A percentile compares a stretch with the other conserved stretches of the same genome.
Evolutionary conservation across 1,284 basidiomycete species (phyloP).

Genomic region (Trichosporon sp.): DNA sequence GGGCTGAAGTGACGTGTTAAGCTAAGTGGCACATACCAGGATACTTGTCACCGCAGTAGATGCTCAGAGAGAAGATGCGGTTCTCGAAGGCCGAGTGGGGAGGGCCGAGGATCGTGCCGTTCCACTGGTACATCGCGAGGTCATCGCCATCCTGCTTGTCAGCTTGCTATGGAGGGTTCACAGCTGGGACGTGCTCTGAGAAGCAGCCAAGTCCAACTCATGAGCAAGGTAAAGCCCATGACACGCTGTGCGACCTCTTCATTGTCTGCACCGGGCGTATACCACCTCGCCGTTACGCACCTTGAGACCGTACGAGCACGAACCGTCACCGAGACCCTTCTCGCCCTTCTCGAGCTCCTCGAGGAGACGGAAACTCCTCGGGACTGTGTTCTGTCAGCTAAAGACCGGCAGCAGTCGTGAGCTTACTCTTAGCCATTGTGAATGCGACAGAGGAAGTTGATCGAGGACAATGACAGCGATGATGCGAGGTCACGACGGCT

Average conservation of each 20-base stretch:
- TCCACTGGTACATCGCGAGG: conserved; percentile 96
- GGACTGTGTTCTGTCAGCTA: conserved; percentile 59
- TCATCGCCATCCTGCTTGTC: conserved; percentile 67
- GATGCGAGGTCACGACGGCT: background rate
- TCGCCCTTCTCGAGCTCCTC: conserved; percentile 99
- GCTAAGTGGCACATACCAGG: conserved; percentile 63
- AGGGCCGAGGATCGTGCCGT: conserved; percentile 96
- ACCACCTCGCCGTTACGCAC: conserved; percentile 22
- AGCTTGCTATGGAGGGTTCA: background rate
- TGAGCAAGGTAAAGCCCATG: too few relatives aligned
- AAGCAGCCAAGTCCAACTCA: too few relatives aligned
- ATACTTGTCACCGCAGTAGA: conserved; percentile 76
- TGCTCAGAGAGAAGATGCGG: conserved; percentile 93
- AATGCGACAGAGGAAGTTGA: background rate
- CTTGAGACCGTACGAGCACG: conserved; percentile 90
- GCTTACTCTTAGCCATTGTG: background rate
- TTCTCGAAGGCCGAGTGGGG: conserved; percentile 98
- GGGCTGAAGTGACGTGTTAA: background rate
- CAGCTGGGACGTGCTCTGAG: too few relatives aligned
- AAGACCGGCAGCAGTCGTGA: too few relatives aligned
- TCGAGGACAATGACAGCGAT: background rate
- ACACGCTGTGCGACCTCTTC: too few relatives aligned
- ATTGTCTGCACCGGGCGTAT: background rate
- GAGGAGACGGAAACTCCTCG: conserved; percentile 90
- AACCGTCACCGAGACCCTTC: conserved; percentile 97